Base-by-base conservation (phyloP, 306 rosid species). In the Canavalia ensiformis region DNA sequence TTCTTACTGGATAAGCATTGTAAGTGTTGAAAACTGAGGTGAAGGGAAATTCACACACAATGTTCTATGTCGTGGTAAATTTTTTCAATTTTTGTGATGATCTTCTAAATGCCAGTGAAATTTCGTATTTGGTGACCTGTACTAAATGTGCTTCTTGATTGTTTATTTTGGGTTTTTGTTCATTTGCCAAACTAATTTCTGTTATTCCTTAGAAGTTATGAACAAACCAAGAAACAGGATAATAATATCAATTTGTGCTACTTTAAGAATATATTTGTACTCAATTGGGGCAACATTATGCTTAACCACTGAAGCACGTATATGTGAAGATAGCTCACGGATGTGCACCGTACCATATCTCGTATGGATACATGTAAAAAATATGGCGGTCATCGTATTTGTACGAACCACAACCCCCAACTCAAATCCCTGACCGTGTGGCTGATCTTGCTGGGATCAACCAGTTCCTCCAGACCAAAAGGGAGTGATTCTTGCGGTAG, bases 201-300 rank as follows among this genome's bases (percentile, higher is more conserved):
- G 41, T 8, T 57, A 1, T 33, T 58, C 44, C 4, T 60, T 66
- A 7, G 46, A 57, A 64, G 30, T 11, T 63, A 41, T 2, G 63
- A 25, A 68, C 31, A 12, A 39, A 18, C 25, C 31, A 11, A 51
- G 50, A 55, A 30, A 55, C 33, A 1, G 56, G 39, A 42, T 33
- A 42, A 8, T 57, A 50, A n/a, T 12, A 34, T 59, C 9, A 3
- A 35, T n/a, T 3, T 11, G 29, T 51, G 44, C 56, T 46, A 50
- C 58, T 78, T 69, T 72, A 56, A 31, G 30, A 30, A 66, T 84
- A 11, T 66, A 50, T 69, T 74, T 25, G 13, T 49, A 30, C 29
- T 66, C 30, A 41, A 8, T 37, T 29, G 25, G 42, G 66, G 37
- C 58, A 37, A 68, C 30, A 45, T 35, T 39, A 2, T 51, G 33